Base-by-base conservation (phyloP, 352 stramenopile genomes). In the Phytopythium cucurbitacearum region DNA sequence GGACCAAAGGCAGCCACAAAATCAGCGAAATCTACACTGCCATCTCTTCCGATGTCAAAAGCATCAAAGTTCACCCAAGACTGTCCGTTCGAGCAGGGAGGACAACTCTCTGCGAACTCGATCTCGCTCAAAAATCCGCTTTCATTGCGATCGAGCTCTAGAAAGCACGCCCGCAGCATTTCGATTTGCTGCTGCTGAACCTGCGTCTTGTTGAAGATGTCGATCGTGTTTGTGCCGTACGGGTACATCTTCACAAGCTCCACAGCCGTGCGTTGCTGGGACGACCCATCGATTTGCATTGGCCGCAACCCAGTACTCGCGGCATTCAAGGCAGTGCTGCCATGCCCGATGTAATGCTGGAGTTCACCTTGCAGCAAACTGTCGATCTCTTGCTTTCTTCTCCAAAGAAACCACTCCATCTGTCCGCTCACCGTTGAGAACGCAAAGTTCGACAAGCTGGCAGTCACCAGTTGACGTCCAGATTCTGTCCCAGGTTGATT, bases 361-460 rank as follows among this genome's bases (percentile, higher is more conserved):
- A 88, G 73, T n/a, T 89, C 70, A 7, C 88, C 78, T 34, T 81
- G 62, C 0, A 87, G 46, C 1, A 89, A 46, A 56, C 55, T 60
- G 5, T 87, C 69, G 45, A 91, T 82, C 39, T 91, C 80, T 52
- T 89, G 73, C 47, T 85, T 86, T 13, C 74, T 73, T 43, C 80
- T 62, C 76, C 78, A 91, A 6, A 91, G 48, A 54, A 91, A 91
- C 80, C 77, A 91, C 59, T 91, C 80, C 64, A 72, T 87, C 15
- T 85, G 77, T 9, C 73, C 65, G 12, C 62, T 84, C 3, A 91
- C 56, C 34, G 64, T 80, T 10, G 74, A 80, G 44, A 89, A 89
- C 0, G 64, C 46, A 51, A 87, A 89, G 47, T 79, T 80, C 0
- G 79, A 69, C 13, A 89, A 62, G 53, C 67, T 83, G 0, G 71